A percentile compares a stretch with the other conserved stretches of the same genome.
These are phyloP conservation scores for Ramichloridium luteum DNA, from an alignment of 2,329 filamentous ascomycete genomes.

Conservation along the genomic window DNA sequence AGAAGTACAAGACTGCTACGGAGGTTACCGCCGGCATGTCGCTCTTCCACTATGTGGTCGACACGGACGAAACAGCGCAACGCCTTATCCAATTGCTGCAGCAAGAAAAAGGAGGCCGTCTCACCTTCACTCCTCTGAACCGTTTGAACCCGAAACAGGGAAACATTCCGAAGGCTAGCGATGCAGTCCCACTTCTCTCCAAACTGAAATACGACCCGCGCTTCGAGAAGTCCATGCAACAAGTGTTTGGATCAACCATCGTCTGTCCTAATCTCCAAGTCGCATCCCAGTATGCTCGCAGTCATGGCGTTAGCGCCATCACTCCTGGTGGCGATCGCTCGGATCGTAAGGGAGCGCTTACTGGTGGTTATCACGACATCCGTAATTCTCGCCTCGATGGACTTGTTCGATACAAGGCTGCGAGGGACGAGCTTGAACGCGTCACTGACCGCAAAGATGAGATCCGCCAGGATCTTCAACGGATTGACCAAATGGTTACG, in stretches of 20 bases:
- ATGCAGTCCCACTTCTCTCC: constrained; percentile 75
- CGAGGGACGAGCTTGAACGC: constrained; percentile 61
- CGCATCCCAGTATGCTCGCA: constrained; percentile 81
- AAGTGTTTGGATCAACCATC: constrained; percentile 91
- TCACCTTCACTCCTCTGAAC: constrained; percentile 91
- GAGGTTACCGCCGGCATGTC: constrained; percentile 88
- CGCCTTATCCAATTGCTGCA: constrained; percentile 68
- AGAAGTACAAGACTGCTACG: constrained; percentile 75
- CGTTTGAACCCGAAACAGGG: constrained; percentile 58
- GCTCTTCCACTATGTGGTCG: constrained; percentile 91
- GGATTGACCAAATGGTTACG: constrained; percentile 80
- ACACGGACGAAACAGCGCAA: constrained; percentile 78
- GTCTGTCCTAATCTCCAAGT: constrained; percentile 83
- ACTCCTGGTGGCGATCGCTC: constrained; percentile 90
- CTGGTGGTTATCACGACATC: constrained; percentile 84
- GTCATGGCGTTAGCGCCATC: constrained; percentile 82
- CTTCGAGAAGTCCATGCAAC: constrained; percentile 78
- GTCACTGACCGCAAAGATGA: constrained; percentile 52
- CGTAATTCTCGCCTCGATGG: constrained; percentile 77
- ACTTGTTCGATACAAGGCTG: constrained; percentile 61
- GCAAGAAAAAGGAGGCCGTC: constrained; percentile 65
- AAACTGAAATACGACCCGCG: constrained; percentile 67
- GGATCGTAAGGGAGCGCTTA: constrained; percentile 90
- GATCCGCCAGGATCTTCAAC: constrained; percentile 58
- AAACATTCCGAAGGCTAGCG: constrained; percentile 73